phyloP scores from a whole-genome alignment of 2,329 filamentous ascomycete species.

The Cordyceps cateniannulata region DNA sequence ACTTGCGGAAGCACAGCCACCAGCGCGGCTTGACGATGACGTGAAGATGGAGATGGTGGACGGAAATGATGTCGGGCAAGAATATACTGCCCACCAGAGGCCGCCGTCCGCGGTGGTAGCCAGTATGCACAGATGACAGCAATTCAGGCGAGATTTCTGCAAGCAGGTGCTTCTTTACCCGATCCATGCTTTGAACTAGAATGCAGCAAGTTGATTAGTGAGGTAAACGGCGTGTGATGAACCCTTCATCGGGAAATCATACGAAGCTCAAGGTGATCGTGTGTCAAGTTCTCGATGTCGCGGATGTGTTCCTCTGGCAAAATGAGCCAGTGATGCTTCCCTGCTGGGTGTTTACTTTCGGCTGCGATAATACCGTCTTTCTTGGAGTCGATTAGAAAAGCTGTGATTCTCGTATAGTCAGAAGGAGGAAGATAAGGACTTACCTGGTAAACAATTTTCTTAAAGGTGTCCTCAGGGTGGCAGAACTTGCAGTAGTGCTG shows the following conservation, averaged over 20 bases:
- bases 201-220: neutral
- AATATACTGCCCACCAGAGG: neutral
- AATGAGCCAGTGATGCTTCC: neutral
- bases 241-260: neutral
- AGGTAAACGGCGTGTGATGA: neutral
- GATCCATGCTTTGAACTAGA: neutral
- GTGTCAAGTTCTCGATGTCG: neutral
- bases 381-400: neutral
- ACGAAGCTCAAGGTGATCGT: neutral
- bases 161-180: neutral
- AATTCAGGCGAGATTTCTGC: too few relatives aligned
- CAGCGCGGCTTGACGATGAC: slow-evolving; percentile 7
- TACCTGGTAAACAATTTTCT: neutral
- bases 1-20: neutral
- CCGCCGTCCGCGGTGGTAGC: slow-evolving; percentile 1
- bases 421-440: too few relatives aligned
- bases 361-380: neutral
- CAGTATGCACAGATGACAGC: neutral
- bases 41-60: slow-evolving; percentile 15
- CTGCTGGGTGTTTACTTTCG: neutral
- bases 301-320: neutral
- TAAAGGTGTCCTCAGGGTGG: neutral
- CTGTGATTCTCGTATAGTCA: neutral
- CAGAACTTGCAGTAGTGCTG: neutral
- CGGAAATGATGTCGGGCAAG: slow-evolving; percentile 11